Base-by-base conservation (phyloP, 495 filamentous ascomycete genomes). In the Penicillium ucsense region DNA sequence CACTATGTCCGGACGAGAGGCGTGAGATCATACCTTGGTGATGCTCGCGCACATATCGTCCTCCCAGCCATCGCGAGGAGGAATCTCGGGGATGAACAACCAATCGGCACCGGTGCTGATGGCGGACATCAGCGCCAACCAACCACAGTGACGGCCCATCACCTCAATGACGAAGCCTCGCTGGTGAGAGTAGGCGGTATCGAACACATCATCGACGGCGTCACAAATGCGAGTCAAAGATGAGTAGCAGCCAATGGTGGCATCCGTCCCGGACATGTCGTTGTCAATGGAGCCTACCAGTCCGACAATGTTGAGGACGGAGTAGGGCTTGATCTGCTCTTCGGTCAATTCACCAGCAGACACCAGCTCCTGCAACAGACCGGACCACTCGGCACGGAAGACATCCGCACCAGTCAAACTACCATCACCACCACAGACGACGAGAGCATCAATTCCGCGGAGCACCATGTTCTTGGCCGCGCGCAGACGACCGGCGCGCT, bases 141-240 rank as follows among this genome's bases (percentile, higher is more conserved):
- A 99, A 36, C 94, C 94, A 59, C 94, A 99, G 68, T 97, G 91
- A 47, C 94, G 80, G n/a, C 94, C 94, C 94, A 99, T 99, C 41
- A 97, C 94, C 64, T 97, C 94, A 55, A 99, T 84, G 31, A 99
- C 91, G 65, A 99, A 99, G 35, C 94, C 94, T 54, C 94, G 75
- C 47, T 95, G 94, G 68, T 97, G 94, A n/a, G 88, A 95, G 35
- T 82, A 88, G 5, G 94, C 94, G 2, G 94, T 99, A 32, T 92
- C 89, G 64, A 97, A 95, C 52, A 99, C 95, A 63, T 85, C 88
- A 67, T 99, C 94, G 28, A 99, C 84, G 41, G 88, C 83, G 60
- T 95, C 83, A 69, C 92, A 97, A 53, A 99, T 92, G 44, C 91
- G 80, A 4, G 82, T 80, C 33, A 99, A 74, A 27, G 92, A 94